These are phyloP conservation scores for Ganoderma lucidum DNA, from an alignment of 1,284 basidiomycete species.

Conservation along the genomic window DNA sequence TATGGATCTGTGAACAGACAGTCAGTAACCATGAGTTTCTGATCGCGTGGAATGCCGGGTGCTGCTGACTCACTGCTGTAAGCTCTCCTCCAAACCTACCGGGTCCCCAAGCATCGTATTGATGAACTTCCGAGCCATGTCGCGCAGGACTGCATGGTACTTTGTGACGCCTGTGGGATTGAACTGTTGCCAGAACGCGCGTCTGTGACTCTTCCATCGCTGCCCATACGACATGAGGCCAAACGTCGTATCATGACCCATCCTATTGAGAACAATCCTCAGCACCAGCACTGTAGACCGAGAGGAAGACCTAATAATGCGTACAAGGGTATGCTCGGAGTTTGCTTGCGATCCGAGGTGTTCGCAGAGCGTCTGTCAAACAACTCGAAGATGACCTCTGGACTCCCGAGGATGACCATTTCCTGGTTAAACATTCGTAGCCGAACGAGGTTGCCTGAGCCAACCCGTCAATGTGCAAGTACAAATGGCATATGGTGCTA, in stretches of 20 bases:
- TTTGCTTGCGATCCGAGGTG: constrained; percentile 21
- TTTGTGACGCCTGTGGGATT: neutral
- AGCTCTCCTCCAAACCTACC: neutral
- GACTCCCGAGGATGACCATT: constrained; percentile 32
- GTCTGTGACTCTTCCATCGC: constrained; percentile 5
- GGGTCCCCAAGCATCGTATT: constrained; percentile 15
- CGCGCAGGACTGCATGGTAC: constrained; percentile 13
- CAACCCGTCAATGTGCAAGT: neutral
- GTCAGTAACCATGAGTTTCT: too few species aligned
- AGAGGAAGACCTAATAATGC: neutral
- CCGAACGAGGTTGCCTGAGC: constrained; percentile 34
- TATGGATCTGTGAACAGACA: constrained; percentile 1
- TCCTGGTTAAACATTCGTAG: constrained; percentile 32
- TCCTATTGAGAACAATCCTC: neutral
- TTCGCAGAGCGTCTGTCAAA: constrained; percentile 26
- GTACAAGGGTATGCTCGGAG: constrained; percentile 5
- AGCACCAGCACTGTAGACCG: neutral
- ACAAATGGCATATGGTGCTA: too few species aligned
- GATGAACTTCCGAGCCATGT: constrained; percentile 8
- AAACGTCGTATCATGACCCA: neutral
- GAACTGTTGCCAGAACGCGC: constrained; percentile 20
- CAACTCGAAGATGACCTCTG: constrained; percentile 19
- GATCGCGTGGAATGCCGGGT: too few species aligned
- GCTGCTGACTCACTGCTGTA: neutral
- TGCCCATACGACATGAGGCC: constrained; percentile 6